Base-by-base conservation (phyloP, 345 rosid genomes). In the Brassica incana region DNA sequence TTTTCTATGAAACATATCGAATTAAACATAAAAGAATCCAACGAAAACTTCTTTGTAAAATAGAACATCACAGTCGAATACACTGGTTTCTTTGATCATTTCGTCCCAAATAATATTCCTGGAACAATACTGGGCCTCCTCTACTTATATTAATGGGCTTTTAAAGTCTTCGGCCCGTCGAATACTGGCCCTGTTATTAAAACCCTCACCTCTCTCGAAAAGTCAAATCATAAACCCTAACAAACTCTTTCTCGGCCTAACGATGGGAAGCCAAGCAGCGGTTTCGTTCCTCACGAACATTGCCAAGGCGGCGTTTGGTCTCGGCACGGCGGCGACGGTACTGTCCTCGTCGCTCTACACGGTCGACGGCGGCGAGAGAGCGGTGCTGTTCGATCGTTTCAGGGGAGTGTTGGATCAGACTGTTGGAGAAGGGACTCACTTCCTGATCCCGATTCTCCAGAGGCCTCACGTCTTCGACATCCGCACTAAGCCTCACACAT, bases 311-410 rank as follows among this genome's bases (percentile, higher is more conserved):
- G 99, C 99, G 63, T 84, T 96, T 43, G 97, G 95, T 14, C 80
- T 93, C 0, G 99, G 99, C 10, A 84, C 85, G 3, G 90, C 87
- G 27, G 93, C 89, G 35, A 83, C 95, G 8, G 85, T 78, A 3
- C 18, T 85, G 30, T 89, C 82, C 67, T n/a, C 91, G 8, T 91
- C 98, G 0, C 88, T 95, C 48, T 93, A 90, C 88, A 91, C 96
- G 0, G 99, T 95, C 23, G 99, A 95, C 71, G 99, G 99, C 0
- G 98, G 98, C 30, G 85, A 93, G 77, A 87, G 98, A 64, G 99
- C 98, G 7, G 98, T 96, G 69, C 81, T 96, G 66, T 96, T 96
- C 82, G 99, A 93, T 83, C 87, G 99, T 10, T 77, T 93, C 83
- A 90, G 94, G 18, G 99, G 99, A 54, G 97, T 96, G 48, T 27